Evolutionary conservation across 805 yeast species (phyloP).

Genomic region (Zygotorulaspora sp.): DNA sequence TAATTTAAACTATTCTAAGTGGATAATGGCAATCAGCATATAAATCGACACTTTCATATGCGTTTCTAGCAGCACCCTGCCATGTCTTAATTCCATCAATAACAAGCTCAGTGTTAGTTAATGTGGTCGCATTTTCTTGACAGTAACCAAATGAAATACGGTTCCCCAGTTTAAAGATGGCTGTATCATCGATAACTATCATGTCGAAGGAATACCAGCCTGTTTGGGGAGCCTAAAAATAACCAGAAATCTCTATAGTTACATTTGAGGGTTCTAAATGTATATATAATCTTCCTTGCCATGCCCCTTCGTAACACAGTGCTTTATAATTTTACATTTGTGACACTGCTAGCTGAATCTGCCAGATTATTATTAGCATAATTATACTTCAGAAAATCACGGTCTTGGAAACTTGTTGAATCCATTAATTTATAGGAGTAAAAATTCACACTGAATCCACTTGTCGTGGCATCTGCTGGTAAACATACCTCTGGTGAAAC

Average conservation of each 20-base stretch:
- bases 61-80: background rate
- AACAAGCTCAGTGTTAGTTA: slow-evolving; percentile 2
- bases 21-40: slow-evolving; percentile 17
- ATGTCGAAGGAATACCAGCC: slow-evolving; percentile 31
- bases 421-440: slow-evolving; percentile 5
- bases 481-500: slow-evolving; percentile 3
- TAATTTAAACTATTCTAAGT: slow-evolving; percentile 16
- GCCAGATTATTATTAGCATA: no score
- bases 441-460: slow-evolving; percentile 6
- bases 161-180: slow-evolving; percentile 30
- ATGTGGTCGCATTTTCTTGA: slow-evolving; percentile 14
- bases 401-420: background rate
- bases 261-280: slow-evolving; percentile 14
- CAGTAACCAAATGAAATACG: slow-evolving; percentile 36
- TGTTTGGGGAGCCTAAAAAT: slow-evolving; percentile 25
- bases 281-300: background rate
- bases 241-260: slow-evolving; percentile 26
- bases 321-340: slow-evolving; percentile 1
- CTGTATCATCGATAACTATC: slow-evolving; percentile 31
- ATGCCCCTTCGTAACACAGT: background rate
- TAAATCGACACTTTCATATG: background rate
- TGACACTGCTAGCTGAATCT: no score
- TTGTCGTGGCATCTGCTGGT: slow-evolving; percentile 1
- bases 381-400: no score
- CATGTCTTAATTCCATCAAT: slow-evolving; percentile 5